Evolutionary conservation across 2,329 filamentous ascomycete species (phyloP).

Genomic region (Fusarium circinatum): DNA sequence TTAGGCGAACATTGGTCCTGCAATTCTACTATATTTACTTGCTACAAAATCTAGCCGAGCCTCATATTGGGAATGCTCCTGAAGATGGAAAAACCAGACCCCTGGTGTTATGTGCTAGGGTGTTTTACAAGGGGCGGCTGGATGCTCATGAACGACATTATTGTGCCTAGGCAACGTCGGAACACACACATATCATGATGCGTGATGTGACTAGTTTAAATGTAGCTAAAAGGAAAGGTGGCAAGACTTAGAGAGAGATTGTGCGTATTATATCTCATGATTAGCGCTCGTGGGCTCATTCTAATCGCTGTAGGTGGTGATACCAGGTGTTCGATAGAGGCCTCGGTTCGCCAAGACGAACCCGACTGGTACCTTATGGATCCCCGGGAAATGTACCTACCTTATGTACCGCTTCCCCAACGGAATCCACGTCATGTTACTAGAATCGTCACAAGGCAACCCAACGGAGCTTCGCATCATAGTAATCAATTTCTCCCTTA

Average conservation of each 20-base stretch:
- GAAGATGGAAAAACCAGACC: slow-evolving; percentile 19
- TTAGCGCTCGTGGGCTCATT: slow-evolving; percentile 4
- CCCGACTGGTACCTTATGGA: slow-evolving; percentile 9
- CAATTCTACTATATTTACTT: slow-evolving; percentile 45
- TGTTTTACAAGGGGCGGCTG: slow-evolving; percentile 18
- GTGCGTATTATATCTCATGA: neutral
- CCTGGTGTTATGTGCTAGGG: slow-evolving; percentile 18
- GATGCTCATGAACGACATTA: slow-evolving; percentile 16
- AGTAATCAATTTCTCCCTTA: slow-evolving; percentile 23
- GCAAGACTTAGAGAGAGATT: neutral
- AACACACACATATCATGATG: slow-evolving; percentile 18
- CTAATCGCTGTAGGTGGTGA: slow-evolving; percentile 4
- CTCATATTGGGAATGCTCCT: slow-evolving; percentile 1
- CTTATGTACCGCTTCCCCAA: slow-evolving; percentile 41
- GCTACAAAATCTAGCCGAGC: neutral
- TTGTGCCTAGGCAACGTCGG: neutral
- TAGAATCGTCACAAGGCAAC: slow-evolving; percentile 40
- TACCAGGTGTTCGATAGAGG: slow-evolving; percentile 30
- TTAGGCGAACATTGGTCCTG: slow-evolving; percentile 50
- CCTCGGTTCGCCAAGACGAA: slow-evolving; percentile 24
- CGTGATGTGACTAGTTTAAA: neutral
- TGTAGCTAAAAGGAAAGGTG: slow-evolving; percentile 2
- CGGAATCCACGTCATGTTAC: slow-evolving; percentile 46
- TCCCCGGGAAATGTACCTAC: slow-evolving; percentile 1
- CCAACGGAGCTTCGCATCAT: slow-evolving; percentile 32